Evolutionary conservation across 2,329 filamentous ascomycete species (phyloP).

Genomic region (Thyridium curvatum): DNA sequence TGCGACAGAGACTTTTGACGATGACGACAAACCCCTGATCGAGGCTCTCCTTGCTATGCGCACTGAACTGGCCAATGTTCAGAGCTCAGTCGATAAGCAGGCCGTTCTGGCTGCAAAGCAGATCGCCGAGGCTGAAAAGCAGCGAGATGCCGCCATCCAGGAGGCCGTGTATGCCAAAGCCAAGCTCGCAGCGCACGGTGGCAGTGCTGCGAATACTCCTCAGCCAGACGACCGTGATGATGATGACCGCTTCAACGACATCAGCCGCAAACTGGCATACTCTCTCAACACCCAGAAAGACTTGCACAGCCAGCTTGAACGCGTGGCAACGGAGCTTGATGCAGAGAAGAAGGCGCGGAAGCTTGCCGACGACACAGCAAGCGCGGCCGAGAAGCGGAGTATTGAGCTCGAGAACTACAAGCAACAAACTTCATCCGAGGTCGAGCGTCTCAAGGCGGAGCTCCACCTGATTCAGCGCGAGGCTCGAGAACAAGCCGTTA

Average conservation of each 20-base stretch:
- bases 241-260: slow-evolving; percentile 63
- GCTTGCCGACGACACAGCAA: slow-evolving; percentile 81
- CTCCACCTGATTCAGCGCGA: slow-evolving; percentile 73
- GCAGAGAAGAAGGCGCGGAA: slow-evolving; percentile 76
- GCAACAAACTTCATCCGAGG: slow-evolving; percentile 75
- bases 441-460: slow-evolving; percentile 80
- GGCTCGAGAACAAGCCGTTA: slow-evolving; percentile 74
- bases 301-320: slow-evolving; percentile 70
- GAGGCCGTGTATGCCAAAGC: slow-evolving; percentile 95
- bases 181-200: slow-evolving; percentile 75
- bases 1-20: slow-evolving; percentile 72
- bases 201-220: slow-evolving; percentile 56
- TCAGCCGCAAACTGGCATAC: slow-evolving; percentile 76
- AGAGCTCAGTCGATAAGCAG: slow-evolving; percentile 83
- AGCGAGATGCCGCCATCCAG: slow-evolving; percentile 87
- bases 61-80: slow-evolving; percentile 81
- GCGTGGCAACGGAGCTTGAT: slow-evolving; percentile 63
- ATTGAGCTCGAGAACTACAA: slow-evolving; percentile 77
- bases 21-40: slow-evolving; percentile 86
- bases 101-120: slow-evolving; percentile 78
- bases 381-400: slow-evolving; percentile 76
- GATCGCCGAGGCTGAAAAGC: slow-evolving; percentile 89
- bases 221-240: slow-evolving; percentile 56
- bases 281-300: slow-evolving; percentile 75
- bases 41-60: slow-evolving; percentile 92